Base-by-base conservation (phyloP, 305 asterid species). In the Fraxinus floribunda region DNA sequence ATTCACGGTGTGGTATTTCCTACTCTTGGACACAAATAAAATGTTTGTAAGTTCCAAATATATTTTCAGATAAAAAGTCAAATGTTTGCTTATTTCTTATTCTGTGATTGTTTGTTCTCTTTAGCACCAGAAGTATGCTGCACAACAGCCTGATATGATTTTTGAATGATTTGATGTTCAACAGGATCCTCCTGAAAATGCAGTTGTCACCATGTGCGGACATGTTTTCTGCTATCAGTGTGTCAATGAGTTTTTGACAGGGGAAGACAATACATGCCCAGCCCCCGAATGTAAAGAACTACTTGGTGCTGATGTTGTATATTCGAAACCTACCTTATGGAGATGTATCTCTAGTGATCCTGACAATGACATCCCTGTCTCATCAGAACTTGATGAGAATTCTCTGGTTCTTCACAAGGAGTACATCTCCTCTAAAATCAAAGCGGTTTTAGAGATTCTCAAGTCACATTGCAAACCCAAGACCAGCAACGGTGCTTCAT, bases 121-220 rank as follows among this genome's bases (percentile, higher is more conserved):
- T 74, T 22, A 11, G 72, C 66, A 72, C 79, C n/a, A 82, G 60
- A 64, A 81, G 62, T 84, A 64, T 80, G 32, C 8, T 75, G 80
- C 64, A 49, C 78, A 60, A 79, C 86, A 35, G 22, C 20, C 82
- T 87, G 79, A 85, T 83, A 77, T 66, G 64, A 52, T 52, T 52
- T 52, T 52, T 52, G 64, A 52, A 72, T 83, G 78, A 72, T 82
- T 78, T 62, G 74, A 38, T 86, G 68, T 85, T 82, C 79, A 79
- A 82, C 87, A 96, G 99, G 99, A 96, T 91, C 91, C 97, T 84
- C 98, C 99, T 78, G 99, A 96, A 91, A 89, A 93, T 91, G 98
- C 95, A 75, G 95, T 93, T 87, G 97, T 94, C 79, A 92, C 99
- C 34, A 85, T 94, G 87, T 96, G 99, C 68, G 97, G 94, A 73